Evolutionary conservation across 192 early-diverging fungal genomes (phyloP).

Genomic region (Phycomyces nitens): DNA sequence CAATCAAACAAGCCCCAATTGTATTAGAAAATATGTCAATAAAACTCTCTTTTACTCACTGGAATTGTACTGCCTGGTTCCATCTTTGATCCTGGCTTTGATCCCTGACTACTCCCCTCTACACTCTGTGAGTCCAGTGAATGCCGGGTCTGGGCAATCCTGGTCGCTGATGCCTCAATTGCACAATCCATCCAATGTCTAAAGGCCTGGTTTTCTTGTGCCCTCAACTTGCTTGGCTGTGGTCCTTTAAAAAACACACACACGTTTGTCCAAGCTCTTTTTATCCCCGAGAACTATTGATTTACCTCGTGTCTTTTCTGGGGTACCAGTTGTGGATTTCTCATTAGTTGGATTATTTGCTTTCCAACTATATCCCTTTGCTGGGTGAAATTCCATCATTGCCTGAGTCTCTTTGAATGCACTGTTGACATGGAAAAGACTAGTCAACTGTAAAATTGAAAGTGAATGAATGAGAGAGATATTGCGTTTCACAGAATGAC

Average conservation of each 20-base stretch:
- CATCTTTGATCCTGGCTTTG: not conserved
- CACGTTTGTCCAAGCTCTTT: not conserved
- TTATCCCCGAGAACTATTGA: not conserved
- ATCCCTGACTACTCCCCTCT: not conserved
- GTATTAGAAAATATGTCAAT: not conserved
- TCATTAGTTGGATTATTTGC: constrained; percentile 2
- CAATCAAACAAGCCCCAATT: not conserved
- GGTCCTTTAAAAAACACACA: not conserved
- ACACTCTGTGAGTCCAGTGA: not conserved
- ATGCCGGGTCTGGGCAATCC: constrained; percentile 15
- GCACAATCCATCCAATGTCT: constrained; percentile 29
- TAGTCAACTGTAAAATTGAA: constrained; percentile 38
- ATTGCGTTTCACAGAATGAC: not conserved
- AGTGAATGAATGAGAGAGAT: too few relatives aligned
- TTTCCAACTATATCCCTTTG: constrained; percentile 59
- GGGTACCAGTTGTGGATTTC: not conserved
- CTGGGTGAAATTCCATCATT: constrained; percentile 54
- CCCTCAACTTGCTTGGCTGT: constrained; percentile 11
- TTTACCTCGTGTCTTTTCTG: constrained; percentile 8
- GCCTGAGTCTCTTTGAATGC: constrained; percentile 54
- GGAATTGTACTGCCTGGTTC: not conserved
- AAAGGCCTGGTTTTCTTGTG: constrained; percentile 32
- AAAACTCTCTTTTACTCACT: not conserved
- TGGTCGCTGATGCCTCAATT: constrained; percentile 28
- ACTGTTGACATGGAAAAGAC: constrained; percentile 47